A percentile compares a stretch with the other conserved stretches of the same genome.
Evolutionary conservation across 352 stramenopile species (phyloP).

Genomic region (Saprolegnia parasitica): DNA sequence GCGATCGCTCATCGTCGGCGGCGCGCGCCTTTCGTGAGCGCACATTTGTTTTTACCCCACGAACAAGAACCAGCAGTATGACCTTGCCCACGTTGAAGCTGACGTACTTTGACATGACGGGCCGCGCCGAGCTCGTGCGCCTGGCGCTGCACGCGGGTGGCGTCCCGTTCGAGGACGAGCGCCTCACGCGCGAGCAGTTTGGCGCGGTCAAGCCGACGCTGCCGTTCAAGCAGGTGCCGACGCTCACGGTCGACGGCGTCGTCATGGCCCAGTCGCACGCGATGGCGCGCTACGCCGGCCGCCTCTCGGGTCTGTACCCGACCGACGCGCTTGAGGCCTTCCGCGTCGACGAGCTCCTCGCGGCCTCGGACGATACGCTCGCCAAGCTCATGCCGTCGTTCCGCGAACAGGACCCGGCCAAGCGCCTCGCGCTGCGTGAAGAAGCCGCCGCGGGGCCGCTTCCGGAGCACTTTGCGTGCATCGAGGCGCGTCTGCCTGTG

Average conservation of each 20-base stretch:
- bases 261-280: slow-evolving; percentile 44
- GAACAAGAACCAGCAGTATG: background rate
- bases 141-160: slow-evolving; percentile 36
- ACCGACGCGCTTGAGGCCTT: slow-evolving; percentile 34
- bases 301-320: slow-evolving; percentile 43
- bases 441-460: slow-evolving; percentile 1
- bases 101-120: slow-evolving; percentile 41
- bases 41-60: background rate
- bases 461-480: slow-evolving; percentile 9
- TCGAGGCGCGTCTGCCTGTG: slow-evolving; percentile 9
- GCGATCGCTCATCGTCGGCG: too few relatives aligned
- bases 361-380: slow-evolving; percentile 35
- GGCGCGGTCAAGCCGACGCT: slow-evolving; percentile 32
- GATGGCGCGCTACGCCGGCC: slow-evolving; percentile 62
- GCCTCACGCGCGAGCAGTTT: slow-evolving; percentile 36
- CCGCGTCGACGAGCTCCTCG: slow-evolving; percentile 43
- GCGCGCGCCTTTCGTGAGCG: background rate
- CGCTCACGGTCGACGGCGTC: slow-evolving; percentile 45
- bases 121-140: slow-evolving; percentile 36
- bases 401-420: slow-evolving; percentile 27
- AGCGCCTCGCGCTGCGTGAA: slow-evolving; percentile 16
- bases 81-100: slow-evolving; percentile 28
- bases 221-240: slow-evolving; percentile 42
- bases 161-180: slow-evolving; percentile 42
- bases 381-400: slow-evolving; percentile 22